A percentile compares a stretch with the other conserved stretches of the same genome.
Evolutionary conservation across 2,329 filamentous ascomycete genomes (phyloP).

Genomic region (Phoma herbarum): DNA sequence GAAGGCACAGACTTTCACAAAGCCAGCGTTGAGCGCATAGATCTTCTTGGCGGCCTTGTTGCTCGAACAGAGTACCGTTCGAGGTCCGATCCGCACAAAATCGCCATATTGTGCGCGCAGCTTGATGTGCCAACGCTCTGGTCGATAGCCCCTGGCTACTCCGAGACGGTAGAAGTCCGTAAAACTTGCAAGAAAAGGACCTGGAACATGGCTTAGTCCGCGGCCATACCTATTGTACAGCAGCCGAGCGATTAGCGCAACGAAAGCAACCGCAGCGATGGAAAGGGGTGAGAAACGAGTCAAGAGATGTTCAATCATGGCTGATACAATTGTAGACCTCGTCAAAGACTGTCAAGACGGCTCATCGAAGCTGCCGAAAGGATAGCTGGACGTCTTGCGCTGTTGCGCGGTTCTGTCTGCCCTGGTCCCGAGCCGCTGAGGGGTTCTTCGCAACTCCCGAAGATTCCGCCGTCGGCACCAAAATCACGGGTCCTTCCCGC

Average conservation of each 20-base stretch:
- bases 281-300: neutral
- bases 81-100: slow-evolving; percentile 79
- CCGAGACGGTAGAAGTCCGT: slow-evolving; percentile 76
- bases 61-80: slow-evolving; percentile 77
- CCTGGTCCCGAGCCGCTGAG: slow-evolving; percentile 6
- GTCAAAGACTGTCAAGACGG: neutral
- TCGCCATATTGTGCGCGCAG: slow-evolving; percentile 76
- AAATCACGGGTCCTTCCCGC: slow-evolving; percentile 1
- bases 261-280: neutral
- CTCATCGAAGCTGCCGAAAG: neutral
- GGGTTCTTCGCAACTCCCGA: slow-evolving; percentile 5
- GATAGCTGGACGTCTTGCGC: neutral
- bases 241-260: slow-evolving; percentile 6
- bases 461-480: slow-evolving; percentile 3
- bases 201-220: slow-evolving; percentile 60
- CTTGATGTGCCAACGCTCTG: slow-evolving; percentile 52
- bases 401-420: neutral
- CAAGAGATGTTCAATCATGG: slow-evolving; percentile 6
- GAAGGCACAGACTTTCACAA: slow-evolving; percentile 27
- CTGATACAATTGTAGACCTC: neutral
- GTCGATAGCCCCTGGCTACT: slow-evolving; percentile 68
- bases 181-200: slow-evolving; percentile 70
- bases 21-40: slow-evolving; percentile 24
- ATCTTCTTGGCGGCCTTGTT: slow-evolving; percentile 59
- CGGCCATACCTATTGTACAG: slow-evolving; percentile 10